Percentiles rank a stretch among this genome's conserved stretches.
These are phyloP conservation scores for Pseudogymnoascus sp. DNA, from an alignment of 2,329 filamentous ascomycete species.

Conservation along the genomic window DNA sequence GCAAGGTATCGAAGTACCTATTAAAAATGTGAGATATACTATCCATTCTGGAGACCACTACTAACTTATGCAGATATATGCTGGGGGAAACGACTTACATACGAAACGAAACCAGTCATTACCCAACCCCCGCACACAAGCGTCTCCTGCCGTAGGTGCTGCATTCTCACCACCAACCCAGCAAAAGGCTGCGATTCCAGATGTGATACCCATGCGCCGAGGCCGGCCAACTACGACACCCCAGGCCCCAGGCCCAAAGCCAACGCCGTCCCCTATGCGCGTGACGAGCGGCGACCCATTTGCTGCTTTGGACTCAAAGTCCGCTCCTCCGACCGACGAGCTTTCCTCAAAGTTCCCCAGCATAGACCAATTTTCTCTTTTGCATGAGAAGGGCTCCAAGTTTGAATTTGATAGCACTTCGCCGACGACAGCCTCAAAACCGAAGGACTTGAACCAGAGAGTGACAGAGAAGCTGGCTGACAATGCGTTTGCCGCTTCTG, in stretches of 20 bases:
- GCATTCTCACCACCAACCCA: constrained; percentile 69
- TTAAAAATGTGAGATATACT: constrained; percentile 67
- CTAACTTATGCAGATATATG: constrained; percentile 54
- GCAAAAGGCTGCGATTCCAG: constrained; percentile 66
- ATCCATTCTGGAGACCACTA: neutral
- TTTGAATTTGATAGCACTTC: constrained; percentile 70
- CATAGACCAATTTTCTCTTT: constrained; percentile 82
- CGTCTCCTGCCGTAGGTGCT: constrained; percentile 63
- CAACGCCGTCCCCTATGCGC: constrained; percentile 59
- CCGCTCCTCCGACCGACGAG: constrained; percentile 58
- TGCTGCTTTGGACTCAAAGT: constrained; percentile 70
- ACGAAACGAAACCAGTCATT: constrained; percentile 46
- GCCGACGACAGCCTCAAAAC: constrained; percentile 36
- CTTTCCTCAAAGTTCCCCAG: constrained; percentile 80
- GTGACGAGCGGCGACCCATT: constrained; percentile 75
- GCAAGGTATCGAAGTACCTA: constrained; percentile 77
- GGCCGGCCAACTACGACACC: constrained; percentile 57
- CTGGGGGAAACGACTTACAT: constrained; percentile 52
- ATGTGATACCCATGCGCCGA: constrained; percentile 88
- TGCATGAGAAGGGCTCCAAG: constrained; percentile 74
- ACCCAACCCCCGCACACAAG: constrained; percentile 31
- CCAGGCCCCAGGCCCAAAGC: constrained; percentile 40
- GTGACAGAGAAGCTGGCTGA: constrained; percentile 73
- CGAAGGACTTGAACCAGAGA: constrained; percentile 51
- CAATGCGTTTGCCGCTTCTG: constrained; percentile 60